Evolutionary conservation across 1,139 yeast genomes (phyloP).

Genomic region (Blastobotrys ciferrii): DNA sequence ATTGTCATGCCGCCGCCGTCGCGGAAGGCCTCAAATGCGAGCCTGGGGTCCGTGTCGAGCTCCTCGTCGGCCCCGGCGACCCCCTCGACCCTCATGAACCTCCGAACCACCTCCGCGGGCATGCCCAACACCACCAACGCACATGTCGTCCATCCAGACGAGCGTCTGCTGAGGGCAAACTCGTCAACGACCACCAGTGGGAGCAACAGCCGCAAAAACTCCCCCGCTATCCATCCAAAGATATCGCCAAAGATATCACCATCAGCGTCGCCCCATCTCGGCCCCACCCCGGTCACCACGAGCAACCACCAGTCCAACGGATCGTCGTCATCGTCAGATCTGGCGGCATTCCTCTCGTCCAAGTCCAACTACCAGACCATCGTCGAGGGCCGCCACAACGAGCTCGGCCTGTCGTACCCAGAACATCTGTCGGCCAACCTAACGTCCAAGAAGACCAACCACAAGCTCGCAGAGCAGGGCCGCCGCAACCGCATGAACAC

Average conservation of each 20-base stretch:
- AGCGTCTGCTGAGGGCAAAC: neutral
- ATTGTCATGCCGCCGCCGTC: constrained; percentile 8
- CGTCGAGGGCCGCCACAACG: constrained; percentile 44
- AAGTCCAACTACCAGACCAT: constrained; percentile 45
- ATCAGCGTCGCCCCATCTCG: constrained; percentile 16
- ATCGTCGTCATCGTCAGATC: constrained; percentile 23
- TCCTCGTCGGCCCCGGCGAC: constrained; percentile 23
- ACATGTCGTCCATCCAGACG: neutral
- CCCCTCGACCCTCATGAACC: constrained; percentile 44
- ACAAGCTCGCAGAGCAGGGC: constrained; percentile 94
- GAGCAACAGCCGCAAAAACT: neutral
- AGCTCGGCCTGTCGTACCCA: constrained; percentile 42
- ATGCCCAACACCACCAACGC: neutral
- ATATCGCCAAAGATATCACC: constrained; percentile 25
- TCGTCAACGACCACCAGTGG: neutral
- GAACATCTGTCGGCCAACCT: constrained; percentile 41
- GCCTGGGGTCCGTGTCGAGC: neutral
- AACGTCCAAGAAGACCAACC: constrained; percentile 57
- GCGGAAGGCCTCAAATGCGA: neutral
- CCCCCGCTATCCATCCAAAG: constrained; percentile 7
- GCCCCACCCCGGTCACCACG: constrained; percentile 18
- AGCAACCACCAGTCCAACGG: neutral
- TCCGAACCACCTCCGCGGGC: constrained; percentile 21
- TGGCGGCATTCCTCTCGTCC: constrained; percentile 37
- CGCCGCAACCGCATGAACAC: constrained; percentile 86